phyloP scores from a whole-genome alignment of 176 grass and related monocot genomes.

The Carex littledalei region DNA sequence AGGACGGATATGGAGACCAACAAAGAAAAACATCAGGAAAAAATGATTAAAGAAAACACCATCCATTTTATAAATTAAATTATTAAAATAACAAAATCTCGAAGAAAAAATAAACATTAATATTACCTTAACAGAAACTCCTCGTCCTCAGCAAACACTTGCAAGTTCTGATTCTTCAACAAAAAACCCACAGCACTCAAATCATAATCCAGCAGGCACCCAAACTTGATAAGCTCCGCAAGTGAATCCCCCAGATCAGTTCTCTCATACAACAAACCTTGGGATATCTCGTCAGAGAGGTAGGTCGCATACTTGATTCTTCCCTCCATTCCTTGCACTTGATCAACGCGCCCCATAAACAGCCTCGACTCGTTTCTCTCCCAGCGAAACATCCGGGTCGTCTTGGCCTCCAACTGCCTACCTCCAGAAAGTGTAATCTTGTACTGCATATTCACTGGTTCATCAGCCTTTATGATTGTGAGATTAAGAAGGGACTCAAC shows the following conservation, averaged over 20 bases:
- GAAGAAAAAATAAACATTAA: too few relatives aligned
- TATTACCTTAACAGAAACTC: background rate
- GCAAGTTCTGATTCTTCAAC: slow-evolving; percentile 1
- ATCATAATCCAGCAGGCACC: slow-evolving; percentile 47
- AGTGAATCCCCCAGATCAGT: slow-evolving; percentile 37
- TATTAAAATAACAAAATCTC: too few relatives aligned
- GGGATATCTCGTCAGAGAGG: slow-evolving; percentile 47
- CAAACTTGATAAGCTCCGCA: slow-evolving; percentile 38
- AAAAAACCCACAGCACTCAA: slow-evolving; percentile 40
- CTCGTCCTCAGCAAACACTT: too few relatives aligned
- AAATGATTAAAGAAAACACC: too few relatives aligned
- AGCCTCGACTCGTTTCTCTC: slow-evolving; percentile 40
- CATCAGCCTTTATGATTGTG: slow-evolving; percentile 23
- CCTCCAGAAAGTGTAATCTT: slow-evolving; percentile 29
- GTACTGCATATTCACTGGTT: slow-evolving; percentile 43
- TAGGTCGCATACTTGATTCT: slow-evolving; percentile 45
- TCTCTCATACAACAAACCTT: slow-evolving; percentile 56
- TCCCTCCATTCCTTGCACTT: background rate
- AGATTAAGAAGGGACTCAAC: slow-evolving; percentile 34
- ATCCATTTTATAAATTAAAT: too few relatives aligned
- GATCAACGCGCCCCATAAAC: slow-evolving; percentile 8
- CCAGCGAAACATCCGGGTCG: slow-evolving; percentile 41
- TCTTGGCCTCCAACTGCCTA: slow-evolving; percentile 7
- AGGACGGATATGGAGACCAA: background rate
- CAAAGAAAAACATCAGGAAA: background rate